Evolutionary conservation across 139 green algal genomes (phyloP).

Genomic region (Cymbomonas tetramitiformis): DNA sequence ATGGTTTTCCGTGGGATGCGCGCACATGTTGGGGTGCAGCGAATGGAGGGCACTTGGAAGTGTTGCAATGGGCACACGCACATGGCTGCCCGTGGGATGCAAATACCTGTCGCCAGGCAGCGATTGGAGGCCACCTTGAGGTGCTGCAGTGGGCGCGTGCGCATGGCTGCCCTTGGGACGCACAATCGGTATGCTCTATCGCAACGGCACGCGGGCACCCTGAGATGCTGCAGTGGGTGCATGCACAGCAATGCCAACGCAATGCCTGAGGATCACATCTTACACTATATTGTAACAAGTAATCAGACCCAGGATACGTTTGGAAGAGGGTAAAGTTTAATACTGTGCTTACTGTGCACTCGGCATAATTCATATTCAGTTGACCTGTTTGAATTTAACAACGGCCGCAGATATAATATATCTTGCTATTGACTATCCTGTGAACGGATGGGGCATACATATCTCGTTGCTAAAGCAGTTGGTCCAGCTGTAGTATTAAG

Average conservation of each 20-base stretch:
- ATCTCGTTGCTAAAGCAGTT: no score
- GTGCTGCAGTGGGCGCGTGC: conserved; percentile 1
- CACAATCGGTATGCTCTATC: background rate
- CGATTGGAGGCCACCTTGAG: conserved; percentile 3
- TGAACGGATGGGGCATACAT: no score
- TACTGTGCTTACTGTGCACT: no score
- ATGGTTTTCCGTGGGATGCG: background rate
- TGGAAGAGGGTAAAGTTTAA: no score
- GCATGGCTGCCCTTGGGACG: conserved; percentile 3
- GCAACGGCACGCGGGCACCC: conserved; percentile 4
- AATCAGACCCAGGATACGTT: no score
- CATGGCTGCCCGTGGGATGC: background rate
- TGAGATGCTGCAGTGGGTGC: conserved; percentile 6
- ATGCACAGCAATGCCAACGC: background rate
- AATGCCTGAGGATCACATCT: no score
- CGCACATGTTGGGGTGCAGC: background rate
- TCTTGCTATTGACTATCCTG: no score
- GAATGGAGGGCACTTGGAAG: background rate
- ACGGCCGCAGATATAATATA: no score
- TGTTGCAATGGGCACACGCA: background rate
- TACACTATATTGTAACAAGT: no score
- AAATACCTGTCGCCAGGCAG: background rate
- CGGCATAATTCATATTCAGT: no score
- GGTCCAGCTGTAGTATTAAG: no score
- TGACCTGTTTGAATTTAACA: no score